A percentile compares a stretch with the other conserved stretches of the same genome.
These are phyloP conservation scores for Citrus mangshanensis DNA, from an alignment of 345 rosid species.

Conservation along the genomic window DNA sequence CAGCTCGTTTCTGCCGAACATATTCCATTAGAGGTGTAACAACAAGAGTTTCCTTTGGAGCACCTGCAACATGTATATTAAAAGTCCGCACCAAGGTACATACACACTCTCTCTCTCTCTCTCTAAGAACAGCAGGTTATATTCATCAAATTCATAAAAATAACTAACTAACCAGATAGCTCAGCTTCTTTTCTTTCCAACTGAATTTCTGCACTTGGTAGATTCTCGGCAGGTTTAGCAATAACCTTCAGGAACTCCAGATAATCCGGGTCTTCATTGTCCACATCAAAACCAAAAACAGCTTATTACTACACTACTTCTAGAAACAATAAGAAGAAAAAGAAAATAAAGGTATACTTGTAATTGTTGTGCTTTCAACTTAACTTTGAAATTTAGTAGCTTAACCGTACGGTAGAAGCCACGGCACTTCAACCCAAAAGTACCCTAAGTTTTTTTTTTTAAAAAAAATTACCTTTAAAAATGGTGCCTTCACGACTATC, in stretches of 20 bases:
- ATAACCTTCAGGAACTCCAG: conserved; percentile 61
- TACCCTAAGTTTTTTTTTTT: background rate
- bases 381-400: background rate
- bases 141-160: background rate
- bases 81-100: background rate
- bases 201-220: conserved; percentile 62
- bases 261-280: conserved; percentile 55
- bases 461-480: conserved; percentile 31
- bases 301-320: background rate
- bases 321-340: background rate
- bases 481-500: conserved; percentile 74
- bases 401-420: background rate
- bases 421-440: background rate
- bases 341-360: background rate
- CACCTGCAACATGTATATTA: conserved; percentile 24
- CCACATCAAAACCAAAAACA: background rate
- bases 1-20: conserved; percentile 71
- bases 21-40: conserved; percentile 83
- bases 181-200: conserved; percentile 72
- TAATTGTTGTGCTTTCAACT: background rate
- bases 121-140: background rate
- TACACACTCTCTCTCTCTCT: too few species aligned
- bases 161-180: conserved; percentile 43
- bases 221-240: conserved; percentile 62
- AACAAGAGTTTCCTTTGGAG: conserved; percentile 43